Evolutionary conservation across 1,284 basidiomycete species (phyloP).

Genomic region (Thelephora terrestris): DNA sequence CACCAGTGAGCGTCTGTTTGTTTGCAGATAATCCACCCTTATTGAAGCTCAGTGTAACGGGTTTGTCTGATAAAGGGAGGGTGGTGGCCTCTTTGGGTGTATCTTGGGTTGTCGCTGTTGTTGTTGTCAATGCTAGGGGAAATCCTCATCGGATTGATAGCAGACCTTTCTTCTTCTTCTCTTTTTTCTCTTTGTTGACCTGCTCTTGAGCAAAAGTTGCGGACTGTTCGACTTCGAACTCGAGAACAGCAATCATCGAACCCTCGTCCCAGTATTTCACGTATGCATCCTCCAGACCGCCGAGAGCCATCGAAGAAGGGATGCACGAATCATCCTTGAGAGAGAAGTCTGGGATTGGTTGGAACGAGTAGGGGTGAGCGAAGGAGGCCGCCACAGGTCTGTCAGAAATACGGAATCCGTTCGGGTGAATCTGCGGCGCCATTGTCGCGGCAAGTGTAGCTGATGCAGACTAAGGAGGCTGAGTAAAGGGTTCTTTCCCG

Average conservation of each 20-base stretch:
- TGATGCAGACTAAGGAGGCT: slow-evolving; percentile 48
- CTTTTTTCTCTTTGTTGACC: slow-evolving; percentile 48
- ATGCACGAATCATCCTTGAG: slow-evolving; percentile 67
- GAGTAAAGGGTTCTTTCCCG: slow-evolving; percentile 8
- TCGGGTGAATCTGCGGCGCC: slow-evolving; percentile 75
- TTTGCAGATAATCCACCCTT: slow-evolving; percentile 34
- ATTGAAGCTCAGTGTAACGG: slow-evolving; percentile 59
- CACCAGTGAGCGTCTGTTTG: slow-evolving; percentile 22
- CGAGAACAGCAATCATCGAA: slow-evolving; percentile 57
- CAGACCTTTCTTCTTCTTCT: slow-evolving; percentile 56
- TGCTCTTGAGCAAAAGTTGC: slow-evolving; percentile 25
- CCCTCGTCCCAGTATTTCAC: slow-evolving; percentile 79
- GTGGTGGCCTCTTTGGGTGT: slow-evolving; percentile 42
- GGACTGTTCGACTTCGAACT: slow-evolving; percentile 70
- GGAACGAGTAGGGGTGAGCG: slow-evolving; percentile 79
- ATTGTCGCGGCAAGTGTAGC: slow-evolving; percentile 70
- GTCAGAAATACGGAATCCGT: slow-evolving; percentile 81
- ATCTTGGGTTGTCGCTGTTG: slow-evolving; percentile 10
- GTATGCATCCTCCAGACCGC: slow-evolving; percentile 60
- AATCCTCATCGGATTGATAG: neutral
- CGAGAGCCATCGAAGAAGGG: slow-evolving; percentile 49
- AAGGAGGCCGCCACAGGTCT: slow-evolving; percentile 82
- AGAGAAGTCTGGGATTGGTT: slow-evolving; percentile 63
- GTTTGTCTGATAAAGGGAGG: slow-evolving; percentile 66
- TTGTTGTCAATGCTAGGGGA: slow-evolving; percentile 1